Evolutionary conservation across 73 alveolate species (phyloP), one percentile per base, ranked within the genome.

Genomic region (Paramecium primaurelia): DNA sequence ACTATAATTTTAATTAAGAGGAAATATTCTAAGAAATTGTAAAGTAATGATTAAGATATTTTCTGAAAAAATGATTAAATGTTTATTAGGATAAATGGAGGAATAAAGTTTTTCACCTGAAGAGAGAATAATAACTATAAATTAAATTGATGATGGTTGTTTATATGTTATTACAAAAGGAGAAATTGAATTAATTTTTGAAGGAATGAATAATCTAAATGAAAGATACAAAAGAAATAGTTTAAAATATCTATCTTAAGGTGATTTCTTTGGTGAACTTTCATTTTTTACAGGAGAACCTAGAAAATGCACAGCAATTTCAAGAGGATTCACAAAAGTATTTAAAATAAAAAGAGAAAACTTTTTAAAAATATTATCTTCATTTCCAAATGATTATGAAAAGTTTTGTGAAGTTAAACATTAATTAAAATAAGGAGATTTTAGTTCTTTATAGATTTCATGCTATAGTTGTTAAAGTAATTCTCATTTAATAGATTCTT

Each of bases 211-310:
- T 20, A 34, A 34, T 45, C 44, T 83, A 2, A 85, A 85, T 8
- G 94, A 83, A 16, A 64, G 71, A 71, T 58, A 47, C 14, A 69
- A 51, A 51, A 45, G 36, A 36, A 83, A 97, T 14, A 92, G 85
- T 71, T 86, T 96, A n/a, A 77, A 92, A 73, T 95, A 69, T 28
- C 88, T 97, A n/a, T 45, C 77, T 59, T 28, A 87, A 93, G 97
- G 96, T 26, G 89, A 94, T 16, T 95, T 85, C 86, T 97, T 95
- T 85, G 99, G 99, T 8, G 98, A 96, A 36, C 86, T 94, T 11
- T 95, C 97, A 22, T 97, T 97, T 59, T 95, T 96, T 88, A 92
- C 98, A 18, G 98, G 95, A 40, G 80, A 90, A 73, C 97, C 96
- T 12, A 93, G 98, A 64, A 92, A 93, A 71, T 86, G 97, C 6